Percentiles rank a stretch among this genome's conserved stretches.
Conservation (phyloP, 2,329 filamentous ascomycete genomes). For the Penicillium sp. region DNA sequence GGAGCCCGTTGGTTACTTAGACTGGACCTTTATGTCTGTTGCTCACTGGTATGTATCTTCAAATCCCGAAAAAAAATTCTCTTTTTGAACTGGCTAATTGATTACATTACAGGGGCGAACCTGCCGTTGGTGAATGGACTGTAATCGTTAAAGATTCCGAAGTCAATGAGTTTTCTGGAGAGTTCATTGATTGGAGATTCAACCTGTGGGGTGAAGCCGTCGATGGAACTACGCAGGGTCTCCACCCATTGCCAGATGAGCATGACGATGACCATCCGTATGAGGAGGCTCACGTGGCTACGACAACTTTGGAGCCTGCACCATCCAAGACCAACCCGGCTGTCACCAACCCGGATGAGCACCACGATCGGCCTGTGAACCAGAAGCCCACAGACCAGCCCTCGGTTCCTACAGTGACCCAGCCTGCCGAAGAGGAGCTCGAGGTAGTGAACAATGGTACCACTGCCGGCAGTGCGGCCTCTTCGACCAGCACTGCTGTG, state of each 20-base stretch:
- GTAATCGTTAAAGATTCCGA: slow-evolving; percentile 83
- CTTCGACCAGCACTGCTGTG: slow-evolving; percentile 35
- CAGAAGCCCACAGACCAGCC: slow-evolving; percentile 51
- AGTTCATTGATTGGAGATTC: slow-evolving; percentile 86
- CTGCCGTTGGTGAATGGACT: slow-evolving; percentile 85
- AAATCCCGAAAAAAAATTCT: neutral
- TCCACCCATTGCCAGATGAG: slow-evolving; percentile 78
- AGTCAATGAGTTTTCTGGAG: slow-evolving; percentile 73
- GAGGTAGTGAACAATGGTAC: slow-evolving; percentile 29
- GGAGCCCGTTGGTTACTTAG: slow-evolving; percentile 69
- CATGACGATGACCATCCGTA: slow-evolving; percentile 83
- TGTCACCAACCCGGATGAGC: slow-evolving; percentile 57
- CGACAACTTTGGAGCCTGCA: slow-evolving; percentile 59
- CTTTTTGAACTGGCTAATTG: slow-evolving; percentile 6
- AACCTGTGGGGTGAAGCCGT: slow-evolving; percentile 91
- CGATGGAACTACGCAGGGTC: slow-evolving; percentile 69
- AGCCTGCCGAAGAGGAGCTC: slow-evolving; percentile 13
- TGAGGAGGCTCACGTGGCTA: slow-evolving; percentile 60
- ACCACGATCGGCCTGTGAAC: slow-evolving; percentile 65
- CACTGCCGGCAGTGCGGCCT: slow-evolving; percentile 28
- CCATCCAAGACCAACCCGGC: slow-evolving; percentile 47
- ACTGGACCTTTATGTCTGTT: slow-evolving; percentile 99
- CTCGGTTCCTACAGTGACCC: slow-evolving; percentile 11
- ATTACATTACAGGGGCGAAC: slow-evolving; percentile 71
- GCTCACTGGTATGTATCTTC: slow-evolving; percentile 74